Conservation (phyloP, 2,329 filamentous ascomycete genomes). For the Triangularia setosa region DNA sequence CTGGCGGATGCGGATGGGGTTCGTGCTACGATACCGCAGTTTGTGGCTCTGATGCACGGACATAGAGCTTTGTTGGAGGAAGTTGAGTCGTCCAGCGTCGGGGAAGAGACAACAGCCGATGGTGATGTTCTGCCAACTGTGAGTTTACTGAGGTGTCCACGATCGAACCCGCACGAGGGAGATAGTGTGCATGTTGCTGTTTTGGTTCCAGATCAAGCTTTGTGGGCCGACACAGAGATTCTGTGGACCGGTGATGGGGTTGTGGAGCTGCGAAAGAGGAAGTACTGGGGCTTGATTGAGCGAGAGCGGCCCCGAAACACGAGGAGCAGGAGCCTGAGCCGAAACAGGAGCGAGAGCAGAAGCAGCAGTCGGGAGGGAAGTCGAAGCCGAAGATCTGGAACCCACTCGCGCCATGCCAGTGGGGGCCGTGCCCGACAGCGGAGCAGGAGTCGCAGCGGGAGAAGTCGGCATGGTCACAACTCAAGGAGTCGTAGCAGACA, state of each 20-base stretch:
- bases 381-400: not conserved
- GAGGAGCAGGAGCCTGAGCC: not conserved
- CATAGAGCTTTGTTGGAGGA: constrained; percentile 19
- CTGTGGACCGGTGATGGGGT: constrained; percentile 21
- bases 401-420: not conserved
- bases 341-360: constrained; percentile 4
- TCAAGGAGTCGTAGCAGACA: constrained; percentile 3
- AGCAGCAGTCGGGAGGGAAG: constrained; percentile 3
- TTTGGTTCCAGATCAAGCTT: constrained; percentile 20
- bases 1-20: constrained; percentile 19
- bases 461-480: not conserved
- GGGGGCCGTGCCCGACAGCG: not conserved
- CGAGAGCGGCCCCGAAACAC: not conserved
- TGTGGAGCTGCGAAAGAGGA: constrained; percentile 17
- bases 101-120: not conserved
- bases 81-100: constrained; percentile 9
- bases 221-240: constrained; percentile 22
- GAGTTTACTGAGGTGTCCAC: constrained; percentile 9
- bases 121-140: constrained; percentile 9
- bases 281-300: constrained; percentile 22
- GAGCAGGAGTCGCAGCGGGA: not conserved
- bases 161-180: constrained; percentile 17
- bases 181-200: constrained; percentile 22
- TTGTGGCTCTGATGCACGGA: constrained; percentile 22
- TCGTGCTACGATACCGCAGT: constrained; percentile 23